phyloP scores from a whole-genome alignment of 305 asterid species.

The Solanum hybrid region DNA sequence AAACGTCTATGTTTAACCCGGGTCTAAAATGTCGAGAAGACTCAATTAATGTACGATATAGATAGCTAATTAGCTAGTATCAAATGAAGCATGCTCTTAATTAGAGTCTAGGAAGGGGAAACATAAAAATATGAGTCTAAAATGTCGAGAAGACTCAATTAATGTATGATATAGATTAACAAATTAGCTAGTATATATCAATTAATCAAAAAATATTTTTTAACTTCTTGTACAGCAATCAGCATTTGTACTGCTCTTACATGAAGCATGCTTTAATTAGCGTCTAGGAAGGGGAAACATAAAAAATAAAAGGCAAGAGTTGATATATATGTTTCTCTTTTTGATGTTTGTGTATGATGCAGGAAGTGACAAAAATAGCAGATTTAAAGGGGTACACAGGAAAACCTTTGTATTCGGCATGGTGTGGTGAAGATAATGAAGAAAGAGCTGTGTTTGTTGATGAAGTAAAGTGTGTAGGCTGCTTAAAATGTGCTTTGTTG shows the following conservation, averaged over 20 bases:
- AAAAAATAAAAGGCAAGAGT: neutral
- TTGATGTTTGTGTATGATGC: neutral
- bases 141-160: neutral
- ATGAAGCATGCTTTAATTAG: too few species aligned
- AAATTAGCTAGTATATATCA: neutral
- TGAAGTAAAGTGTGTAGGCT: constrained; percentile 87
- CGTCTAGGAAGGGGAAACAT: too few species aligned
- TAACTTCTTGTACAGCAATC: neutral
- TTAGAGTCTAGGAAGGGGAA: neutral
- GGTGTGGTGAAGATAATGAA: constrained; percentile 70
- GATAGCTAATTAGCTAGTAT: neutral
- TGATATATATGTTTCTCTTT: neutral
- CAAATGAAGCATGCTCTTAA: neutral
- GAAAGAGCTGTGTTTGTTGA: constrained; percentile 79
- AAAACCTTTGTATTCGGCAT: constrained; percentile 63
- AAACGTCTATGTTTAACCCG: neutral
- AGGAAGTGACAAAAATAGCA: constrained; percentile 71
- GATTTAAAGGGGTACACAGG: constrained; percentile 87
- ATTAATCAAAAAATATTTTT: neutral
- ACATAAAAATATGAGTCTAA: neutral
- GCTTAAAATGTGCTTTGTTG: constrained; percentile 79
- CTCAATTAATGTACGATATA: neutral
- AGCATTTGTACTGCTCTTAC: neutral
- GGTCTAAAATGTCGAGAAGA: neutral
- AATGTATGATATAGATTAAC: neutral